Evolutionary conservation across 106 monocot genomes (phyloP), one percentile per base, ranked within the genome.

Genomic region (Dendrobium chrysotoxum): DNA sequence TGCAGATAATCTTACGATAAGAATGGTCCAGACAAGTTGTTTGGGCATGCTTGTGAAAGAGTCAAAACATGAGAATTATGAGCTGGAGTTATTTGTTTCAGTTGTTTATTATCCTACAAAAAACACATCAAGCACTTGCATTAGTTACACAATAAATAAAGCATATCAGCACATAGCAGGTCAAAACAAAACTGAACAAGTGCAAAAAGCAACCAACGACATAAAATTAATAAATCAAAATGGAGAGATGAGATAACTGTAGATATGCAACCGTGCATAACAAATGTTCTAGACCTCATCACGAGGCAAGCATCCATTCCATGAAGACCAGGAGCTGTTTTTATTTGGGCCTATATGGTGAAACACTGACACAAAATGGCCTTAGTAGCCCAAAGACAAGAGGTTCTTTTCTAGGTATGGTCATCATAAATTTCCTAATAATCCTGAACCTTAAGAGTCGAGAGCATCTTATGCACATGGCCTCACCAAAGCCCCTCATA

Each of bases 1-100:
- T 35, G 70, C 70, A 70, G 35, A 74, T 74, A 17, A 74, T 47
- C 90, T 85, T 89, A 97, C 96, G 89, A 88, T 76, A 89, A 75
- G 57, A 89, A 28, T 28, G 72, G 76, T 81, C 87, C 95, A 68
- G 81, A 75, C 74, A 93, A 77, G 86, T 91, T 91, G 88, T 89
- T 99, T 77, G 95, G 88, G 78, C 84, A 90, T 18, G 86, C 86
- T 86, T 93, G 95, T 28, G 95, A 89, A 84, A 99, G 88, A 79
- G 91, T 88, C 18, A 80, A 83, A 65, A 75, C 44, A 88, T 99
- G 99, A 74, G 99, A 99, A 81, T 66, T 82, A 78, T 99, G 99
- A 75, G 74, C 78, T 55, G 88, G 87, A 65, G 76, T 82, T 66
- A 89, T 77, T 89, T 90, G 91, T 76, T 88, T 93, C 9, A 61